phyloP scores from a whole-genome alignment of 805 yeast species.

The Spathaspora arborariae region DNA sequence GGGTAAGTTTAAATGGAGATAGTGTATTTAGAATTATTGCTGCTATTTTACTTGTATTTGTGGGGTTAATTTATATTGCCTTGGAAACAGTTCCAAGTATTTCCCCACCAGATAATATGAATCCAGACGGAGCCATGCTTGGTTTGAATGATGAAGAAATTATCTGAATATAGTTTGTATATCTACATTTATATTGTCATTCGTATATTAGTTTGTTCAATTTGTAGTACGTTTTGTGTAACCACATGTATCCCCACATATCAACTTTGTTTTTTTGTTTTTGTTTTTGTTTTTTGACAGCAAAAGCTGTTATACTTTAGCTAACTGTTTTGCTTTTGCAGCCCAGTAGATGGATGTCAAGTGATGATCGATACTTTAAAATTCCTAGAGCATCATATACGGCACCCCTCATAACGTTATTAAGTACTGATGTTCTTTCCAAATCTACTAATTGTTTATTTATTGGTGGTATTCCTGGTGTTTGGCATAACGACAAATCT shows the following conservation, averaged over 20 bases:
- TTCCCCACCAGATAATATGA: constrained; percentile 82
- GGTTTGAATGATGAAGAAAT: constrained; percentile 40
- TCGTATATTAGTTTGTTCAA: neutral
- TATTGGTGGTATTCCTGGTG: constrained; percentile 4
- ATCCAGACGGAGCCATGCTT: constrained; percentile 37
- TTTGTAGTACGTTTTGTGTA: too few species aligned
- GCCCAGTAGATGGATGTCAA: constrained; percentile 6
- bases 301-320: too few species aligned
- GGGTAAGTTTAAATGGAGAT: constrained; percentile 42
- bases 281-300: neutral
- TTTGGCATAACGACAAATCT: constrained; percentile 6
- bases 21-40: constrained; percentile 53
- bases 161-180: constrained; percentile 13
- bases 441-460: constrained; percentile 1
- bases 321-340: too few species aligned
- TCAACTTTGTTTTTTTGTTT: neutral
- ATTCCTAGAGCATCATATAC: constrained; percentile 8
- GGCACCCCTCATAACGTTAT: constrained; percentile 2
- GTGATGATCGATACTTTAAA: constrained; percentile 1
- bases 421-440: constrained; percentile 1
- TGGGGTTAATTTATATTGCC: constrained; percentile 57
- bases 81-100: constrained; percentile 73
- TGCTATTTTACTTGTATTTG: constrained; percentile 53
- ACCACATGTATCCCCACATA: too few species aligned
- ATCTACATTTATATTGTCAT: too few species aligned